A percentile compares a stretch with the other conserved stretches of the same genome.
Evolutionary conservation across 768 basidiomycete species (phyloP).

Genomic region (Boletus tylopilopsis): DNA sequence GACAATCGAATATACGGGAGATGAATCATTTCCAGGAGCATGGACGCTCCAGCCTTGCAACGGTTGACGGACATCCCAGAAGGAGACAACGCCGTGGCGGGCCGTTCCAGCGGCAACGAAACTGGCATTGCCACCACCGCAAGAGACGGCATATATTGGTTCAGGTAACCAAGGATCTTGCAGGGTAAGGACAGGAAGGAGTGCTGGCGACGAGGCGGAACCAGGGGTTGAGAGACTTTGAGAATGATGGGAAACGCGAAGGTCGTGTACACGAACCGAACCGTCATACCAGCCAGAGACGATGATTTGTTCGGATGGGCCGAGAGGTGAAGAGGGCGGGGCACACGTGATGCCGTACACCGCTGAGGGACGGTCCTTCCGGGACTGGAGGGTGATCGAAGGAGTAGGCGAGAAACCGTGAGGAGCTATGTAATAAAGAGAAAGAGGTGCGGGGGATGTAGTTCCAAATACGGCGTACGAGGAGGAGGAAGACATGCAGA

Average conservation of each 20-base stretch:
- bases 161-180: constrained; percentile 67
- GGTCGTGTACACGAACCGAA: constrained; percentile 66
- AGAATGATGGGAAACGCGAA: constrained; percentile 45
- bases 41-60: constrained; percentile 70
- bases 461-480: constrained; percentile 70
- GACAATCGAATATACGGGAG: constrained; percentile 71
- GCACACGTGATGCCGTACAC: constrained; percentile 70
- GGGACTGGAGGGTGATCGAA: constrained; percentile 44
- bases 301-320: constrained; percentile 64
- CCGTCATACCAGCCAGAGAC: constrained; percentile 86
- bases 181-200: constrained; percentile 58
- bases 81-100: constrained; percentile 70
- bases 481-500: constrained; percentile 47
- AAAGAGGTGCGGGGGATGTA: constrained; percentile 52
- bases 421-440: constrained; percentile 50
- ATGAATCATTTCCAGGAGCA: constrained; percentile 73
- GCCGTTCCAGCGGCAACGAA: constrained; percentile 76
- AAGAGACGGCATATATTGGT: constrained; percentile 72
- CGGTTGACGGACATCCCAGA: constrained; percentile 76
- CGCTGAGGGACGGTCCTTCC: constrained; percentile 41
- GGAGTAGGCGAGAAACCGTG: constrained; percentile 46
- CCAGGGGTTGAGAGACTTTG: not conserved
- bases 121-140: constrained; percentile 63
- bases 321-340: constrained; percentile 63
- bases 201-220: constrained; percentile 27